Evolutionary conservation across 495 filamentous ascomycete species (phyloP), one percentile per base, ranked within the genome.

Genomic region (Penicillium dipodomyicola): DNA sequence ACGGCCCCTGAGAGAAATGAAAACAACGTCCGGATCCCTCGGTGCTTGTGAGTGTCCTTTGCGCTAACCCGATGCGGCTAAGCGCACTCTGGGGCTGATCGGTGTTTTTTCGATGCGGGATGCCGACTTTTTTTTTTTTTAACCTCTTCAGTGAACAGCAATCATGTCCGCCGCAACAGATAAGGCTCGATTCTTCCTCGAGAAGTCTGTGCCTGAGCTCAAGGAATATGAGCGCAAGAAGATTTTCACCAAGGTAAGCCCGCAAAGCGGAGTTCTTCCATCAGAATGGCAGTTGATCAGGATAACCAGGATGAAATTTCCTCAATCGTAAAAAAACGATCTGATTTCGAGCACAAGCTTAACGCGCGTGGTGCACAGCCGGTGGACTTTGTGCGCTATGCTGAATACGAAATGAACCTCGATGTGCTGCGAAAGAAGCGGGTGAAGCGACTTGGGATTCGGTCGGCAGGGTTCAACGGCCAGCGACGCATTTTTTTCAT

Each of bases 171-270:
- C 82, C 43, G 84, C 90, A 41, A 89, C 87, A 58, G 95, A 98
- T 67, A 97, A 96, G 74, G 93, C 92, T 17, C 89, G 93, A 27
- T 97, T 92, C 73, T 96, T 87, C 69, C 80, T 97, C 43, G 94
- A 98, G 74, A 86, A 91, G 58, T 88, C 88, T 6, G 89, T 96
- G 35, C 90, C 92, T 7, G 91, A 96, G 69, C 83, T 98, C 37
- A 90, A 89, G 48, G 91, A 96, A 54, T 90, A 89, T 57, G 85
- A 93, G 68, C 81, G 87, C 52, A 96, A 96, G 65, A 86, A 89
- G 52, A 87, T 97, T 56, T 97, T 97, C 75, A 84, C 74, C 54
- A 86, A 86, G 76, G 90, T 88, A 73, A 39, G 35, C 25, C 30
- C 30, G 20, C 39, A 12, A 3, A 19, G 4, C 19, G 46, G 9